Base-by-base conservation (phyloP, 148 eudicot species). In the Bassia scoparia region DNA sequence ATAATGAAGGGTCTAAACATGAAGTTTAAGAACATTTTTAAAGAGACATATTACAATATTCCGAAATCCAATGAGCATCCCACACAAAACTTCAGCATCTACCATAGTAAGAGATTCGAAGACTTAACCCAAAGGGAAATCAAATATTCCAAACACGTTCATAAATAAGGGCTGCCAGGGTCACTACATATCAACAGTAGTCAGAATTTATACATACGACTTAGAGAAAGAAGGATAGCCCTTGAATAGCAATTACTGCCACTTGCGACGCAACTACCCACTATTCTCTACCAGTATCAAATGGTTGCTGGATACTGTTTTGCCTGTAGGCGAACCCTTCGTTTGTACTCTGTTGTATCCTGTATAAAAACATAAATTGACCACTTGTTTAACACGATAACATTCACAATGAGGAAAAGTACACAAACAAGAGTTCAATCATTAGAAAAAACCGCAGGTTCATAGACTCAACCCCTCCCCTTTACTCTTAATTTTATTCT, bases 331-430 rank as follows among this genome's bases (percentile, higher is more conserved):
- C 88, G 85, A 67, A 93, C 92, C 79, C 89, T 89, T 78, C 77
- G 89, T 80, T 79, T 86, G 86, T 92, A 93, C 83, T 93, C 98
- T 38, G 64, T 84, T n/a, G 65, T 59, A 78, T 93, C 92, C 98
- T 90, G 89, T 81, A 83, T 58, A 14, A 59, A 54, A 8, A 9
- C 44, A 43, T 46, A 9, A 53, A 43, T 46, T 7, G 21, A 14
- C 14, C 61, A 54, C 26, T 30, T 60, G 30, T 21, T 65, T 17
- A 26, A 65, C 23, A 30, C 14, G 17, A 6, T 17, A 14, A 61
- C 33, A 23, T 15, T 48, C n/a, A n/a, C 16, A 35, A 49, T 59
- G 17, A 5, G 60, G 35, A 44, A n/a, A 5, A 29, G 23, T 52
- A 38, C 41, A n/a, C 17, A 24, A 48, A 61, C 38, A 61, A 43